These are phyloP conservation scores for Leccinum arenicola DNA, from an alignment of 768 basidiomycete genomes.

Conservation along the genomic window DNA sequence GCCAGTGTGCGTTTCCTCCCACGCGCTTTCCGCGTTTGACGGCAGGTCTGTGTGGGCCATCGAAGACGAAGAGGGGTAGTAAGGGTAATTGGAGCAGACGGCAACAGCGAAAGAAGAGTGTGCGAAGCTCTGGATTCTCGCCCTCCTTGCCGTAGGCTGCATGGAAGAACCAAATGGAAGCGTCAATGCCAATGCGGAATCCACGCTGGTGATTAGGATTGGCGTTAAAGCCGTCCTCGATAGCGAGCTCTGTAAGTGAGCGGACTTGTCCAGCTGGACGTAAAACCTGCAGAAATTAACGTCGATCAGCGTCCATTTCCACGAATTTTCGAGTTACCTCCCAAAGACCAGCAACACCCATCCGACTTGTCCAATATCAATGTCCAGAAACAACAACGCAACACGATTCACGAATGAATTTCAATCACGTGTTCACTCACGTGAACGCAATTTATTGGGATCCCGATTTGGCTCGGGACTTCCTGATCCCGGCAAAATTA, in stretches of 20 bases:
- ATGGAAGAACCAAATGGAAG: constrained; percentile 80
- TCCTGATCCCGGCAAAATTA: too few relatives aligned
- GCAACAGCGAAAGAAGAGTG: constrained; percentile 82
- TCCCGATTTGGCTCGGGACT: too few relatives aligned
- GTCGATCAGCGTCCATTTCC: constrained; percentile 16
- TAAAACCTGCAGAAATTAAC: constrained; percentile 44
- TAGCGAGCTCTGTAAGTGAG: constrained; percentile 74
- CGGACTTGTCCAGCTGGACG: constrained; percentile 68
- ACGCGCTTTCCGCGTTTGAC: constrained; percentile 78
- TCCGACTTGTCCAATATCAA: constrained; percentile 11
- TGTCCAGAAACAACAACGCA: background rate
- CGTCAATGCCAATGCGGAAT: constrained; percentile 84
- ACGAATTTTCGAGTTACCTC: constrained; percentile 32
- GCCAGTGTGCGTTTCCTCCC: constrained; percentile 56
- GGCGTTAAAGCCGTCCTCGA: constrained; percentile 69
- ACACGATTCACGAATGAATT: background rate
- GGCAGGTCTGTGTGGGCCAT: constrained; percentile 81
- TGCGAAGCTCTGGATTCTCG: constrained; percentile 84
- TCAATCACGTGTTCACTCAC: background rate
- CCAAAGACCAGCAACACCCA: constrained; percentile 53
- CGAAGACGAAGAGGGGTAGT: constrained; percentile 88
- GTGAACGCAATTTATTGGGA: background rate
- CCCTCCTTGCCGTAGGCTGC: constrained; percentile 68
- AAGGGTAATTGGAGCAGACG: constrained; percentile 75
- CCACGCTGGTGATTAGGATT: constrained; percentile 67